Base-by-base conservation (phyloP, 176 grass and related monocot genomes). In the Hsuehochloa calcarea region DNA sequence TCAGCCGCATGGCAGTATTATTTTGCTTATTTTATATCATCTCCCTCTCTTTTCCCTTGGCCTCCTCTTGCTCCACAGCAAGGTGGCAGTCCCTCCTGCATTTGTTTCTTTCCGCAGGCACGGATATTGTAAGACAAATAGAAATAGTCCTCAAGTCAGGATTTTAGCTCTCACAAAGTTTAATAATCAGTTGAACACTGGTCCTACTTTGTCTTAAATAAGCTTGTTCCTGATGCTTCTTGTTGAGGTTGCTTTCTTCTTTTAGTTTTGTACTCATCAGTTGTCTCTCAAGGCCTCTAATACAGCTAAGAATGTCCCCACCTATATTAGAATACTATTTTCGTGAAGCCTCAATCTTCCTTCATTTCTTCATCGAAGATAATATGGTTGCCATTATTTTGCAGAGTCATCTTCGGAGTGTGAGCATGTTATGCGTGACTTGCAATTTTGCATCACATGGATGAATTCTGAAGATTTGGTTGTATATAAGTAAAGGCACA, bases 361-460 rank as follows among this genome's bases (percentile, higher is more conserved):
- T 41, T 76, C 17, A 25, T 77, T 72, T 82, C 25, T 65, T 71
- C 46, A 55, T 56, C 35, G 59, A 67, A 67, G 49, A 37, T 87
- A 58, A 81, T 44, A 23, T 45, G 46, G 34, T 26, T 77, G 1
- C 54, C 54, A 63, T 77, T 86, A 19, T 76, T 76, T 86, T 86
- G 55, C 72, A 82, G 65, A 39, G 19, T 49, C 46, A 56, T 45
- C 78, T 82, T 54, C 55, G 11, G 78, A 46, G 45, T 37, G 37
- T 37, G 25, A 86, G 11, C 65, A 78, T 82, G 45, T 15, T 77
- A 55, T 77, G 19, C 35, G 14, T 71, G 23, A 44, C 19, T 81
- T 70, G n/a, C 10, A 16, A 6, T 62, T 81, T 81, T 35, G 39
- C 26, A 51, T 85, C 43, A 69, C 51, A 63, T 82, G 78, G 44